Percentiles rank a stretch among this genome's conserved stretches.
phyloP scores from a whole-genome alignment of 2,329 filamentous ascomycete genomes.

The Hymenoscyphus linearis region DNA sequence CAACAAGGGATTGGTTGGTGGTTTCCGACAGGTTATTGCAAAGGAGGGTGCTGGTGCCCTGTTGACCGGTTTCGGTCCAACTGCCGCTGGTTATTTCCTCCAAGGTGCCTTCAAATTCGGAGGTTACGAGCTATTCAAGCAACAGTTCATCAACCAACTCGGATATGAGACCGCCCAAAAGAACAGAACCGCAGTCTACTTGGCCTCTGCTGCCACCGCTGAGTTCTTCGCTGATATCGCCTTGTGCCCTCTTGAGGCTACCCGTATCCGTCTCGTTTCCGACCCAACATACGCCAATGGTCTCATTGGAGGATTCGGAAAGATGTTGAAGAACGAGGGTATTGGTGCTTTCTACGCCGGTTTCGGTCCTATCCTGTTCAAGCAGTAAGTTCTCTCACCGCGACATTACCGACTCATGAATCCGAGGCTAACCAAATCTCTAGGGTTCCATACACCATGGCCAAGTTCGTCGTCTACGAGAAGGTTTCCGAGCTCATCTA shows the following conservation, averaged over 20 bases:
- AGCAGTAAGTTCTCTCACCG: constrained; percentile 52
- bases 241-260: constrained; percentile 87
- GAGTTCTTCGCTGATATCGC: constrained; percentile 74
- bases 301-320: constrained; percentile 71
- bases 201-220: constrained; percentile 60
- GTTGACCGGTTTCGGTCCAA: constrained; percentile 79
- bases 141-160: constrained; percentile 75
- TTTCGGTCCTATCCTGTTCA: constrained; percentile 82
- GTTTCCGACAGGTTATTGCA: constrained; percentile 78
- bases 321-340: constrained; percentile 80
- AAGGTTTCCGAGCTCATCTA: constrained; percentile 76
- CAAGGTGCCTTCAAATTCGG: constrained; percentile 92
- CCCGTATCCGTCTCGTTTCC: constrained; percentile 88
- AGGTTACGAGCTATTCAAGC: constrained; percentile 95
- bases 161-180: constrained; percentile 72
- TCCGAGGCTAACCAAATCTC: constrained; percentile 11
- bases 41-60: constrained; percentile 83
- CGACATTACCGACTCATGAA: constrained; percentile 6
- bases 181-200: constrained; percentile 78
- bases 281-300: constrained; percentile 80
- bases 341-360: constrained; percentile 83
- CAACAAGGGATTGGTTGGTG: constrained; percentile 81
- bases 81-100: constrained; percentile 86
- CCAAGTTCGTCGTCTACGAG: constrained; percentile 93
- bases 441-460: constrained; percentile 87